phyloP scores from a whole-genome alignment of 495 filamentous ascomycete species.

The Astrocystis sublimbata region DNA sequence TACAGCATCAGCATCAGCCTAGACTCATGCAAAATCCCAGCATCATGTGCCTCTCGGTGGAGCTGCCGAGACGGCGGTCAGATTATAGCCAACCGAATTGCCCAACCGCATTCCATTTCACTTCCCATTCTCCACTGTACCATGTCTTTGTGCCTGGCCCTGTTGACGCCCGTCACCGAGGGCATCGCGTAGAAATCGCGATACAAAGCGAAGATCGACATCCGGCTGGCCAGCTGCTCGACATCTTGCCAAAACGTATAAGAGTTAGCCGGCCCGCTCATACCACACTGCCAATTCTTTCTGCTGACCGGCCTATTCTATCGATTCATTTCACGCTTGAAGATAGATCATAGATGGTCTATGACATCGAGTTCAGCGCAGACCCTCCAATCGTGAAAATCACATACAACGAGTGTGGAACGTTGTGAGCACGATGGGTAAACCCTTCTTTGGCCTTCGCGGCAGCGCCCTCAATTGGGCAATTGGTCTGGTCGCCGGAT shows the following conservation, averaged over 20 bases:
- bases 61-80: constrained; percentile 13
- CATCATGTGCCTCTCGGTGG: constrained; percentile 12
- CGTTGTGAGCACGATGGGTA: constrained; percentile 33
- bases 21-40: constrained; percentile 1
- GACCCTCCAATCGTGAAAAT: background rate
- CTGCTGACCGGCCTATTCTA: background rate
- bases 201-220: constrained; percentile 4
- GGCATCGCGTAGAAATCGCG: background rate
- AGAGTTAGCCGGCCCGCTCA: constrained; percentile 3
- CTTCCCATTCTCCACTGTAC: background rate
- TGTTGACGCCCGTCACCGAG: background rate
- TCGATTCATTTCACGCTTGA: background rate
- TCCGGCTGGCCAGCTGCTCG: background rate
- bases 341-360: background rate
- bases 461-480: constrained; percentile 66
- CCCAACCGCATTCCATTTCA: constrained; percentile 2
- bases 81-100: constrained; percentile 8
- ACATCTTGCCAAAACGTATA: constrained; percentile 5
- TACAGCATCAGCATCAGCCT: constrained; percentile 2
- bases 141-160: no score
- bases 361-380: background rate
- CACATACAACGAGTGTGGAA: background rate
- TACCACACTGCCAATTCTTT: background rate
- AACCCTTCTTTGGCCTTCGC: constrained; percentile 62
- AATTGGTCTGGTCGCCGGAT: constrained; percentile 67